Percentiles rank a stretch among this genome's conserved stretches.
Evolutionary conservation across 2,329 filamentous ascomycete genomes (phyloP).

Genomic region (Xylariaceae sp.): DNA sequence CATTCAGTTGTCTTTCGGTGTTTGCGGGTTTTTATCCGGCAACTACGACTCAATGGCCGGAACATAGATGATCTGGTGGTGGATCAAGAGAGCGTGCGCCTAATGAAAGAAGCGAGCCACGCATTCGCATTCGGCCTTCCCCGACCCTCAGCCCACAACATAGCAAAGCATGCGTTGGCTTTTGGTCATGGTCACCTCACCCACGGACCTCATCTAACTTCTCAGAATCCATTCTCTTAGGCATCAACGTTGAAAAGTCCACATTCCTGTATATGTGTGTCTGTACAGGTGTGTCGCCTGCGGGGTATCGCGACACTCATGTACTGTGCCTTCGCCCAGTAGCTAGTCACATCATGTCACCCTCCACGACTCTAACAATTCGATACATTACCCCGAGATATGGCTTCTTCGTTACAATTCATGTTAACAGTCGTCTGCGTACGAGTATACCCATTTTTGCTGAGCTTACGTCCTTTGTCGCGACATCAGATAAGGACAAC

Average conservation of each 20-base stretch:
- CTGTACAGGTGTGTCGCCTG: too few species aligned
- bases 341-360: too few species aligned
- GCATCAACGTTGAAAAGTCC: too few species aligned
- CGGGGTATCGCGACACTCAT: too few species aligned
- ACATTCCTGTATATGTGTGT: too few species aligned
- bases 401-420: too few species aligned
- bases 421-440: too few species aligned
- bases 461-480: not conserved
- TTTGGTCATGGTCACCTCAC: not conserved
- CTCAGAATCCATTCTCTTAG: too few species aligned
- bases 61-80: constrained; percentile 17
- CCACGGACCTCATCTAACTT: not conserved
- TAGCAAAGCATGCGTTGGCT: constrained; percentile 8
- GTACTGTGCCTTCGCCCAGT: too few species aligned
- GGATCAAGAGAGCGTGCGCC: constrained; percentile 11
- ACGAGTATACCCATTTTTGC: not conserved
- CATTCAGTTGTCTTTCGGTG: constrained; percentile 24
- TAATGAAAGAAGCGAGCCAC: constrained; percentile 21
- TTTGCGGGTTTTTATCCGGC: constrained; percentile 31
- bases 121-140: constrained; percentile 8
- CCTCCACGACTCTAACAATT: too few species aligned
- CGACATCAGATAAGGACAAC: not conserved
- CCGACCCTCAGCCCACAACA: constrained; percentile 8
- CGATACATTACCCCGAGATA: too few species aligned
- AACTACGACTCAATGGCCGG: constrained; percentile 41